Evolutionary conservation across 345 rosid genomes (phyloP).

Genomic region (Kandelia obovata): DNA sequence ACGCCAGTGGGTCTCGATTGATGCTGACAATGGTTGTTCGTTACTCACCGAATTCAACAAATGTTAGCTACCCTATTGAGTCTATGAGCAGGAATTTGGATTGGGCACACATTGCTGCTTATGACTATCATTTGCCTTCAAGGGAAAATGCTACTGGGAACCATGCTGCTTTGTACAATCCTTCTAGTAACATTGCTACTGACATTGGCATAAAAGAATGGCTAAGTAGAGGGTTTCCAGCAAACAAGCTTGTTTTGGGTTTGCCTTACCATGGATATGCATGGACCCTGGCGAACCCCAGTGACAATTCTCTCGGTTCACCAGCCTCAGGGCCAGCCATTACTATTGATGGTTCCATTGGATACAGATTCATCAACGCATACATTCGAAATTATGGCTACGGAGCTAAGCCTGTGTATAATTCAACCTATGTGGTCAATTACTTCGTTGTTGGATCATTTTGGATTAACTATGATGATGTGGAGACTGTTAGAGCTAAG

Average conservation of each 20-base stretch:
- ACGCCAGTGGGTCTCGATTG: background rate
- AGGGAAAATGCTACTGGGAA: slow-evolving; percentile 29
- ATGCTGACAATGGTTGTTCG: slow-evolving; percentile 22
- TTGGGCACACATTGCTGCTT: slow-evolving; percentile 29
- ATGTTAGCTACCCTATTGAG: slow-evolving; percentile 21
- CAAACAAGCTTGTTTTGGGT: slow-evolving; percentile 26
- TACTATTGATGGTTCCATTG: slow-evolving; percentile 19
- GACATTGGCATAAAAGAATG: slow-evolving; percentile 30
- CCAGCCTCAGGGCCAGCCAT: slow-evolving; percentile 12
- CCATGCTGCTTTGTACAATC: slow-evolving; percentile 31
- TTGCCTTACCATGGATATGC: slow-evolving; percentile 37
- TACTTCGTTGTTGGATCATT: slow-evolving; percentile 10
- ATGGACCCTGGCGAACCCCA: slow-evolving; percentile 24
- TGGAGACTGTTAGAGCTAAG: slow-evolving; percentile 33
- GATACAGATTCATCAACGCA: slow-evolving; percentile 19
- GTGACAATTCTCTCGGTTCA: slow-evolving; percentile 16
- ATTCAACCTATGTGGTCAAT: slow-evolving; percentile 33
- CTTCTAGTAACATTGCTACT: slow-evolving; percentile 18
- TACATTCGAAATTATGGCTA: slow-evolving; percentile 16
- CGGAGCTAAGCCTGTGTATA: slow-evolving; percentile 24
- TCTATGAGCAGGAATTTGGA: slow-evolving; percentile 24
- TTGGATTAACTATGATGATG: slow-evolving; percentile 49
- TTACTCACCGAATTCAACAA: slow-evolving; percentile 3
- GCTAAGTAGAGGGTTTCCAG: slow-evolving; percentile 25
- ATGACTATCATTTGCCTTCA: slow-evolving; percentile 30